A percentile compares a stretch with the other conserved stretches of the same genome.
Evolutionary conservation across 192 early-diverging fungal genomes (phyloP).

Genomic region (Coemansia sp.): DNA sequence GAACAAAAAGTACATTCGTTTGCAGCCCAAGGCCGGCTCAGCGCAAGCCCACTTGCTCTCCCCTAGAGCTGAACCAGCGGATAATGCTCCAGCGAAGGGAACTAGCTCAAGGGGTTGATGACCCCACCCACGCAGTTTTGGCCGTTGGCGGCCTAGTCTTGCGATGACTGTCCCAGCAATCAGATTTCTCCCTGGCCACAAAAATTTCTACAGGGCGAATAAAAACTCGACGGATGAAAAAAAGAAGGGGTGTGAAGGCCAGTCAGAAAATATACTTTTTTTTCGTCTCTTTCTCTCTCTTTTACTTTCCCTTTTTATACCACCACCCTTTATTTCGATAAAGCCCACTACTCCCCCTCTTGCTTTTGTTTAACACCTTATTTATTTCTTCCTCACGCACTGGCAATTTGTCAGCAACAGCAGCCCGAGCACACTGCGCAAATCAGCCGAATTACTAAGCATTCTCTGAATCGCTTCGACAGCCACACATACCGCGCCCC

Average conservation of each 20-base stretch:
- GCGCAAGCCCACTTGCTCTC: too few relatives aligned
- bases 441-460: conserved; percentile 1
- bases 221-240: background rate
- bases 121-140: too few relatives aligned
- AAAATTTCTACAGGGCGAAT: background rate
- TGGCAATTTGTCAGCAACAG: conserved; percentile 7
- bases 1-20: too few relatives aligned
- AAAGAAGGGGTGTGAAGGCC: background rate
- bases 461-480: background rate
- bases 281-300: background rate
- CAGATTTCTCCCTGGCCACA: background rate
- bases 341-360: too few relatives aligned
- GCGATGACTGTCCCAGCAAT: background rate
- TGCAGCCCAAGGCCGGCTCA: too few relatives aligned
- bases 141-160: too few relatives aligned
- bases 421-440: background rate
- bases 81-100: too few relatives aligned
- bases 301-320: conserved; percentile 3
- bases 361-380: background rate
- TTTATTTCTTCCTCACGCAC: background rate
- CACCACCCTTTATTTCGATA: background rate
- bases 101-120: too few relatives aligned
- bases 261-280: conserved; percentile 1
- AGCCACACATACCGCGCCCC: background rate
- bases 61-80: too few relatives aligned